Evolutionary conservation across 345 rosid species (phyloP).

Genomic region (Aquilaria sinensis): DNA sequence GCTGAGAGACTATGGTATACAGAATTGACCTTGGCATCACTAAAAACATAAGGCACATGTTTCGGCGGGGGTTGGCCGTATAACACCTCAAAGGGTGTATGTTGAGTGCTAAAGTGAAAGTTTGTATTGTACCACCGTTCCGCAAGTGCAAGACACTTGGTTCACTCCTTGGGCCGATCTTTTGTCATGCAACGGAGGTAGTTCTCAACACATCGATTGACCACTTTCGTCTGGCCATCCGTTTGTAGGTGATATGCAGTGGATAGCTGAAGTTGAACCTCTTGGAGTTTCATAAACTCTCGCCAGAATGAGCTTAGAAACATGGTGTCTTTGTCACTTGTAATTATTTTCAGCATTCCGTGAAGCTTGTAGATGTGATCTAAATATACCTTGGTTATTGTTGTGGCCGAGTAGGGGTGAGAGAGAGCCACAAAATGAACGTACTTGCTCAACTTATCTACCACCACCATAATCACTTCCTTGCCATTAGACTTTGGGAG

Average conservation of each 20-base stretch:
- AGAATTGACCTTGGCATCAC: not conserved
- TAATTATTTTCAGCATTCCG: not conserved
- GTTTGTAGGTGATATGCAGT: not conserved
- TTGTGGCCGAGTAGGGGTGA: not conserved
- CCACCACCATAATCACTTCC: not conserved
- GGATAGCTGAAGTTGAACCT: not conserved
- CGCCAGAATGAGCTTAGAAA: not conserved
- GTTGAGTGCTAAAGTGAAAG: not conserved
- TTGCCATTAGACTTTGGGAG: not conserved
- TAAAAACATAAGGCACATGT: not conserved
- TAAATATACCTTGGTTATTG: not conserved
- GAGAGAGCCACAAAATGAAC: not conserved
- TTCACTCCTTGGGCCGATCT: not conserved
- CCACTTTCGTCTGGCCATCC: not conserved
- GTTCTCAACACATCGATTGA: not conserved
- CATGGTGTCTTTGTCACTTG: not conserved
- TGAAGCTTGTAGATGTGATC: not conserved
- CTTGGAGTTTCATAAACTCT: not conserved
- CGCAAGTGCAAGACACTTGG: not conserved
- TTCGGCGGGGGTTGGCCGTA: not conserved
- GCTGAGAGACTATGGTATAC: no score
- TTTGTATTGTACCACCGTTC: slow-evolving; percentile 6
- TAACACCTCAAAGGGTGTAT: not conserved
- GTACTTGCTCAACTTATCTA: not conserved
- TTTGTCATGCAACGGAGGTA: not conserved